Percentiles rank a stretch among this genome's conserved stretches.
Conservation (phyloP, 129 eudicot species). For the Tanacetum coccineum region DNA sequence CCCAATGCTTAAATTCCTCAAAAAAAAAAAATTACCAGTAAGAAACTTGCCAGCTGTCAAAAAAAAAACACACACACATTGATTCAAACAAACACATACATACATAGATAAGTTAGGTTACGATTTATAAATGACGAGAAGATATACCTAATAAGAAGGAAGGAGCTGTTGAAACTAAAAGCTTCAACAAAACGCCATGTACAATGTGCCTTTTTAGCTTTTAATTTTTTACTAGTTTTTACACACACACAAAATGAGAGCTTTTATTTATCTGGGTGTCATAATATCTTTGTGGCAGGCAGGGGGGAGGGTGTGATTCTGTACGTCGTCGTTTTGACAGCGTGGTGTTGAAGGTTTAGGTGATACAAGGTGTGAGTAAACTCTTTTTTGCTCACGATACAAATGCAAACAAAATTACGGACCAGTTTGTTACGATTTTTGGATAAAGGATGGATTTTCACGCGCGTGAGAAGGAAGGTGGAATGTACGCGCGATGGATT, state of each 20-base stretch:
- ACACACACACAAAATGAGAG: not conserved
- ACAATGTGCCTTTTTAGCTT: conserved; percentile 24
- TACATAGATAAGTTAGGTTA: no score
- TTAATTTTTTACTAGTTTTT: no score
- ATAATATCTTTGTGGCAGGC: conserved; percentile 34
- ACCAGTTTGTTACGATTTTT: conserved; percentile 29
- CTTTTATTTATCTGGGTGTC: conserved; percentile 13
- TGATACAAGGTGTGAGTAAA: conserved; percentile 28
- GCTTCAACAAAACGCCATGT: conserved; percentile 23
- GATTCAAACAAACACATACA: not conserved
- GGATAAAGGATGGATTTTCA: not conserved
- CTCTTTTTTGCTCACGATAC: not conserved
- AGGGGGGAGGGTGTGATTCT: conserved; percentile 8
- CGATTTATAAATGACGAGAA: not conserved
- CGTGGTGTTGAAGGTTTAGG: conserved; percentile 1
- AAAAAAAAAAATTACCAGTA: not conserved
- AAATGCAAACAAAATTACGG: conserved; percentile 22
- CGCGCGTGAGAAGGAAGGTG: not conserved
- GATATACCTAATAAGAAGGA: not conserved
- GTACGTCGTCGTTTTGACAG: conserved; percentile 34
- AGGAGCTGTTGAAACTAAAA: conserved; percentile 8
- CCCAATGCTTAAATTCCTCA: conserved; percentile 14
- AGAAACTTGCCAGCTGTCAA: no score
- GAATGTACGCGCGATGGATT: not conserved
- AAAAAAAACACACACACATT: not conserved